A percentile compares a stretch with the other conserved stretches of the same genome.
Evolutionary conservation across 352 stramenopile species (phyloP).

Genomic region (Pythium rhizo-oryzae): DNA sequence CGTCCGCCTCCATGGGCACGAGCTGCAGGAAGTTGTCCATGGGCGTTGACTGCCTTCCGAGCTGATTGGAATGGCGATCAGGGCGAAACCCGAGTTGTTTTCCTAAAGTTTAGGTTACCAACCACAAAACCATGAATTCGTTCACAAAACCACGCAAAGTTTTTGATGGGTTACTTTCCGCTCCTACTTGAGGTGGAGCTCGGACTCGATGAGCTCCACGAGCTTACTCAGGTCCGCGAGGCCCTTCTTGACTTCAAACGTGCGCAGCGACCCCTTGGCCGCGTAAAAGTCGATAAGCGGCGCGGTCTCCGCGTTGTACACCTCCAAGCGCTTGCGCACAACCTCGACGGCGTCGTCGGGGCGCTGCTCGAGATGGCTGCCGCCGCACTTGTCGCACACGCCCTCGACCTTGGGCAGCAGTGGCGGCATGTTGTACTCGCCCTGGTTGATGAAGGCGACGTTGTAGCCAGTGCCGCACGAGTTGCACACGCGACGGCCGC

Average conservation of each 20-base stretch:
- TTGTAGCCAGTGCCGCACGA: conserved; percentile 89
- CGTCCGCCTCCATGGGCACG: conserved; percentile 41
- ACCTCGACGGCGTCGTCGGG: conserved; percentile 82
- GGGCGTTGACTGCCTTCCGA: not conserved
- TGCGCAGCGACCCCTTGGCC: conserved; percentile 69
- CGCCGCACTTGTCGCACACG: conserved; percentile 81
- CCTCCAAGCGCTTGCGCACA: conserved; percentile 77
- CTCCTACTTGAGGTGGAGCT: conserved; percentile 51
- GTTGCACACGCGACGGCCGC: conserved; percentile 80
- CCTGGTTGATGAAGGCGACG: conserved; percentile 84
- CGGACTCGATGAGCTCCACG: conserved; percentile 63
- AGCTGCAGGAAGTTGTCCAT: conserved; percentile 73
- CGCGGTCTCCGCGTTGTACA: conserved; percentile 90
- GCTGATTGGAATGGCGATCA: not conserved
- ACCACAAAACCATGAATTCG: not conserved
- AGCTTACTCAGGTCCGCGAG: conserved; percentile 82
- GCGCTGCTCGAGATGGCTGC: conserved; percentile 74
- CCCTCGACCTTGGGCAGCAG: conserved; percentile 86
- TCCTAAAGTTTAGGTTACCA: conserved; percentile 1
- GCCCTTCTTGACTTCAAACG: conserved; percentile 88
- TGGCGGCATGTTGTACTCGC: conserved; percentile 90
- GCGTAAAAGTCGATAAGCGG: conserved; percentile 89
- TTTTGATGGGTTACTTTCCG: too few relatives aligned
- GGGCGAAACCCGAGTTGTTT: not conserved
- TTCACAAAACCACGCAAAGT: not conserved